Evolutionary conservation across 1,284 basidiomycete species (phyloP).

Genomic region (Mixia osmundae): DNA sequence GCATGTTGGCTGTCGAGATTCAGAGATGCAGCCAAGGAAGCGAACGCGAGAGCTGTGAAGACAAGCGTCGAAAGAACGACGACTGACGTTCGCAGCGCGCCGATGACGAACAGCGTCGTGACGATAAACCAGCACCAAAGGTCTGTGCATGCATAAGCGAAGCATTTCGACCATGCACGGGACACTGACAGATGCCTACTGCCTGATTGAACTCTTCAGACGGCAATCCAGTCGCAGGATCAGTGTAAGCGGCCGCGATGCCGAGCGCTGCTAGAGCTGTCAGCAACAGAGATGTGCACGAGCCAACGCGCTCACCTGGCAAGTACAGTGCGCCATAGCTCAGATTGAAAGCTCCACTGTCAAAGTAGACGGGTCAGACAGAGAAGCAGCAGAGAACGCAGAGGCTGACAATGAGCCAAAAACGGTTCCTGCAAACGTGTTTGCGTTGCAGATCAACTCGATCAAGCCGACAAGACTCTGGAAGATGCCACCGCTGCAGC

Average conservation of each 20-base stretch:
- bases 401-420: neutral
- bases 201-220: constrained; percentile 6
- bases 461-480: constrained; percentile 6
- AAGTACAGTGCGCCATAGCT: constrained; percentile 8
- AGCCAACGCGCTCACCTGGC: constrained; percentile 3
- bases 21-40: neutral
- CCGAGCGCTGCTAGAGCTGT: neutral
- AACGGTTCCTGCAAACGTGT: constrained; percentile 8
- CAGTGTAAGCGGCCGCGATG: constrained; percentile 1
- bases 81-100: constrained; percentile 5
- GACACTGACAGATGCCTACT: constrained; percentile 7
- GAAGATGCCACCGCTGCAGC: constrained; percentile 6
- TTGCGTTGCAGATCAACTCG: constrained; percentile 8
- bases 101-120: constrained; percentile 5
- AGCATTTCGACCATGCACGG: neutral
- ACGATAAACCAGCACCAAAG: constrained; percentile 7
- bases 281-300: neutral
- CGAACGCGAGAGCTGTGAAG: constrained; percentile 6
- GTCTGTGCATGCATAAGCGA: neutral
- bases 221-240: constrained; percentile 2
- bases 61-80: constrained; percentile 6
- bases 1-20: neutral
- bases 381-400: neutral
- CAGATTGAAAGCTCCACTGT: constrained; percentile 7
- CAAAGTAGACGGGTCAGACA: constrained; percentile 2